Percentiles rank a stretch among this genome's conserved stretches.
phyloP scores from a whole-genome alignment of 1,284 basidiomycete genomes.

The Rugosomyces carneus region DNA sequence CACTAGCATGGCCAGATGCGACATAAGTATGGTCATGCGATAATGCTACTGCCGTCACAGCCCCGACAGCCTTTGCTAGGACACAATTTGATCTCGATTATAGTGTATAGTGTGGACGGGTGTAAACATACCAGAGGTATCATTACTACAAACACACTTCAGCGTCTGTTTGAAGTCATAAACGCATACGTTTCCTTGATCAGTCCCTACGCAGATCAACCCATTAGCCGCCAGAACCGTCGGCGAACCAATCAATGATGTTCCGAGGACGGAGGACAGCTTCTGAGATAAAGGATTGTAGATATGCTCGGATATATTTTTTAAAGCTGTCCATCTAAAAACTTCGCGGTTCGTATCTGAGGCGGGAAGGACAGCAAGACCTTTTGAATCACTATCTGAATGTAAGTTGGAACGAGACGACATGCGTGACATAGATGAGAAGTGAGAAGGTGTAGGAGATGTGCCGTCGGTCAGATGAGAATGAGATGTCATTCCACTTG shows the following conservation, averaged over 20 bases:
- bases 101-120: slow-evolving; percentile 2
- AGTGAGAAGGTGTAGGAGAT: slow-evolving; percentile 57
- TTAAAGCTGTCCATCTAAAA: slow-evolving; percentile 77
- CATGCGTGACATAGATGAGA: slow-evolving; percentile 64
- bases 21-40: slow-evolving; percentile 94
- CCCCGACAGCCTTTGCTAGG: slow-evolving; percentile 57
- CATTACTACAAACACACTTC: slow-evolving; percentile 71
- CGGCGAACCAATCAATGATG: slow-evolving; percentile 55
- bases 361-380: slow-evolving; percentile 16
- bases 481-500: slow-evolving; percentile 39
- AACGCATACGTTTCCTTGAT: slow-evolving; percentile 72
- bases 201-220: slow-evolving; percentile 86
- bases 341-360: slow-evolving; percentile 44
- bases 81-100: slow-evolving; percentile 11
- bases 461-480: slow-evolving; percentile 36
- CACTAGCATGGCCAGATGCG: slow-evolving; percentile 83
- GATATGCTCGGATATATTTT: slow-evolving; percentile 47
- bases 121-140: slow-evolving; percentile 49
- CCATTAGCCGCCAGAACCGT: slow-evolving; percentile 85
- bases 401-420: slow-evolving; percentile 58
- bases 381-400: slow-evolving; percentile 20
- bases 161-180: slow-evolving; percentile 90
- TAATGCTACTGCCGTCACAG: slow-evolving; percentile 87
- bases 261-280: slow-evolving; percentile 55
- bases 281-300: slow-evolving; percentile 55